phyloP scores from a whole-genome alignment of 768 basidiomycete genomes.

The Leccinum boreale region DNA sequence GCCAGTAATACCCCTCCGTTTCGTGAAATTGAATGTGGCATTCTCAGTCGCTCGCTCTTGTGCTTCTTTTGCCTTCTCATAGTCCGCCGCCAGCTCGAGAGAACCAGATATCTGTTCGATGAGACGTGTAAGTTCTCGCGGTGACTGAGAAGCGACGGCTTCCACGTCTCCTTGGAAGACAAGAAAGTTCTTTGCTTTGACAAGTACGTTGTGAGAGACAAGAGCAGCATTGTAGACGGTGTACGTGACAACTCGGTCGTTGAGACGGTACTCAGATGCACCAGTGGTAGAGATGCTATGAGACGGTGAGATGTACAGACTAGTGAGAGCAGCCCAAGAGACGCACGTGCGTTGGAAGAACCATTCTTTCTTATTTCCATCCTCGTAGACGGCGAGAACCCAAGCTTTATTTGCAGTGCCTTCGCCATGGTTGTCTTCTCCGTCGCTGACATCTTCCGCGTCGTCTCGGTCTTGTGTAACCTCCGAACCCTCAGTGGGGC shows the following conservation, averaged over 20 bases:
- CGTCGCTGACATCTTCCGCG: conserved; percentile 48
- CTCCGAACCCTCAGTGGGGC: conserved; percentile 41
- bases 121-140: conserved; percentile 82
- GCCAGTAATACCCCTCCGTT: conserved; percentile 87
- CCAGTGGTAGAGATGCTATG: conserved; percentile 83
- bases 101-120: conserved; percentile 97
- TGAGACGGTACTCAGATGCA: conserved; percentile 87
- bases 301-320: not conserved
- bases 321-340: not conserved
- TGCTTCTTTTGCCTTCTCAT: conserved; percentile 82
- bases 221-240: conserved; percentile 87
- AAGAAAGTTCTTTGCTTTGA: conserved; percentile 98
- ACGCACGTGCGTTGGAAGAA: conserved; percentile 89
- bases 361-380: conserved; percentile 78
- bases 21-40: conserved; percentile 92
- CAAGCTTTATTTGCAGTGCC: conserved; percentile 90
- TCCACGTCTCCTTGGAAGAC: conserved; percentile 99
- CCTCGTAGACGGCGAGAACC: conserved; percentile 90
- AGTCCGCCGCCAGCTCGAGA: conserved; percentile 82
- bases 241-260: conserved; percentile 78
- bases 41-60: conserved; percentile 92
- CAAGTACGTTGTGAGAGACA: conserved; percentile 87
- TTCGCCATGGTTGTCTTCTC: conserved; percentile 57
- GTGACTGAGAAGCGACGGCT: conserved; percentile 92
- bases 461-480: conserved; percentile 43